Evolutionary conservation across 352 stramenopile genomes (phyloP).

Genomic region (Globisporangium abappressorium): DNA sequence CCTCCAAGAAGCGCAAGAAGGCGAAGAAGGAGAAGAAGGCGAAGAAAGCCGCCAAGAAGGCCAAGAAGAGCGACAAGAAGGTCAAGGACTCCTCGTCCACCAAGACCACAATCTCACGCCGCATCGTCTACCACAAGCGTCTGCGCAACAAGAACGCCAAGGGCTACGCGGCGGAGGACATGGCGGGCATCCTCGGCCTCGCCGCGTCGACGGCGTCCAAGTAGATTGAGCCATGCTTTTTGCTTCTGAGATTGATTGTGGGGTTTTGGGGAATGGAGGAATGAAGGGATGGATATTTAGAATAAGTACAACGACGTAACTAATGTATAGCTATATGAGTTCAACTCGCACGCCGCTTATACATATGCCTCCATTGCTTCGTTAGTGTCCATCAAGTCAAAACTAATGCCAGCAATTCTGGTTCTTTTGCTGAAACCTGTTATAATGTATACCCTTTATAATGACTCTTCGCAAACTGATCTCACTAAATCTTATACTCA

Average conservation of each 20-base stretch:
- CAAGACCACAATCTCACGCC: conserved; percentile 46
- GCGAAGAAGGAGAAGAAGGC: conserved; percentile 52
- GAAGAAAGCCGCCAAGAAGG: conserved; percentile 59
- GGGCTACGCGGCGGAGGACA: conserved; percentile 75
- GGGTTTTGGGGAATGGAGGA: neutral
- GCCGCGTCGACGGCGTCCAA: conserved; percentile 33
- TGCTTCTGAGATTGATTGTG: neutral
- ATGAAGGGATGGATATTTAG: conserved; percentile 8
- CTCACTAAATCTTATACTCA: neutral
- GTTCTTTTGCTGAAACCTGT: neutral
- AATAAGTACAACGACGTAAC: conserved; percentile 6
- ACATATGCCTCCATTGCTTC: neutral
- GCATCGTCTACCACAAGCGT: conserved; percentile 80
- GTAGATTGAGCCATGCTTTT: neutral
- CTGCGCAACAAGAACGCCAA: conserved; percentile 87
- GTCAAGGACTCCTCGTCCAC: conserved; percentile 24
- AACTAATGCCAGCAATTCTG: neutral
- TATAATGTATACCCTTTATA: conserved; percentile 1
- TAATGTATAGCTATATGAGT: conserved; percentile 17
- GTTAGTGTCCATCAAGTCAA: neutral
- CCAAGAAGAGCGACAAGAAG: conserved; percentile 58
- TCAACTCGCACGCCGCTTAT: neutral
- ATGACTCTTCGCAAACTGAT: neutral
- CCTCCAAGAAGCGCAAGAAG: conserved; percentile 54
- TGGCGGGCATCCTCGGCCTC: conserved; percentile 84